phyloP scores from a whole-genome alignment of 192 early-diverging fungal genomes.

The Gryganskiella cystojenkinii region DNA sequence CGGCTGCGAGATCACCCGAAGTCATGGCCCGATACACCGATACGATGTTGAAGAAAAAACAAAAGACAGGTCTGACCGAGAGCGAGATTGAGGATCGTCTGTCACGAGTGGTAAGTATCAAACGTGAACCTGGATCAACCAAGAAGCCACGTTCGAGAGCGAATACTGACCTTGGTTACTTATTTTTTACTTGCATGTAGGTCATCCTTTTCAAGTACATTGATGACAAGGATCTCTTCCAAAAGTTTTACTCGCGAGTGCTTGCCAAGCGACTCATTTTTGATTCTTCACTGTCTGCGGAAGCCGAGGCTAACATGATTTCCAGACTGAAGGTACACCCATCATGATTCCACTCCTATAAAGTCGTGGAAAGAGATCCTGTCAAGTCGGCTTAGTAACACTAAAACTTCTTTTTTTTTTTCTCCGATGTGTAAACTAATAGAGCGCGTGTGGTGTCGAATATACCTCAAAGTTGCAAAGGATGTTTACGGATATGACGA shows the following conservation, averaged over 20 bases:
- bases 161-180: constrained; percentile 28
- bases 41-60: constrained; percentile 72
- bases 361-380: too few relatives aligned
- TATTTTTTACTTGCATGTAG: constrained; percentile 20
- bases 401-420: constrained; percentile 1
- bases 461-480: constrained; percentile 87
- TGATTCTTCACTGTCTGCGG: constrained; percentile 75
- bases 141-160: neutral
- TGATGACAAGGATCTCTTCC: constrained; percentile 92
- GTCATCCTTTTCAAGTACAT: constrained; percentile 87
- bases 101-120: constrained; percentile 61
- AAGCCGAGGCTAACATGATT: constrained; percentile 85
- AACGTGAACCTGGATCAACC: neutral
- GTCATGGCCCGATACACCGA: constrained; percentile 88
- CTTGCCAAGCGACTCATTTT: constrained; percentile 88
- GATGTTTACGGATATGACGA: constrained; percentile 89
- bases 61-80: constrained; percentile 62
- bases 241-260: constrained; percentile 88
- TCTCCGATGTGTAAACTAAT: neutral
- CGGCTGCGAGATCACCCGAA: constrained; percentile 72
- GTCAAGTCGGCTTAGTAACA: neutral
- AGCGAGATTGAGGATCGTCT: constrained; percentile 77
- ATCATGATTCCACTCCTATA: neutral
- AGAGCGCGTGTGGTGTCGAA: constrained; percentile 84
- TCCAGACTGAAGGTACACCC: constrained; percentile 74